Evolutionary conservation across 2,329 filamentous ascomycete genomes (phyloP).

Genomic region (Cytospora paraplurivora): DNA sequence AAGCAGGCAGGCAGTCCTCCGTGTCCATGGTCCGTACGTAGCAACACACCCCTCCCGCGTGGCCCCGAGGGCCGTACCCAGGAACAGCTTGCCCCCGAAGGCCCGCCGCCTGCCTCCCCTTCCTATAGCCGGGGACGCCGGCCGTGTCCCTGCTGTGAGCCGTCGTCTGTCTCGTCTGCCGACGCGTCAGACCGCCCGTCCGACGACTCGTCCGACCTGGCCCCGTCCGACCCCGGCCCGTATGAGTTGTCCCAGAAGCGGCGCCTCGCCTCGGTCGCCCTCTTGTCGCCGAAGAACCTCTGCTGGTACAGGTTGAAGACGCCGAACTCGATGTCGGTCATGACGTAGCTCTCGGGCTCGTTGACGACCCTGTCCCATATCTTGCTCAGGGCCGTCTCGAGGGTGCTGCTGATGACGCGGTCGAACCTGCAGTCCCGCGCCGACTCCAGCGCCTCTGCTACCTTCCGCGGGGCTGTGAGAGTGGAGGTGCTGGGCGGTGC

Average conservation of each 20-base stretch:
- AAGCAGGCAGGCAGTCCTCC: too few relatives aligned
- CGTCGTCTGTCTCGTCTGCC: too few relatives aligned
- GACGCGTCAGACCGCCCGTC: too few relatives aligned
- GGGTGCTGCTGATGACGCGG: conserved; percentile 61
- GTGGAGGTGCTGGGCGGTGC: conserved; percentile 22
- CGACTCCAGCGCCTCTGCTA: conserved; percentile 72
- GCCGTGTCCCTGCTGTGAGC: too few relatives aligned
- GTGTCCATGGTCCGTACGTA: too few relatives aligned
- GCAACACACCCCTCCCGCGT: too few relatives aligned
- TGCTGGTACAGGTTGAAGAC: conserved; percentile 83
- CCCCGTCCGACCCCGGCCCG: conserved; percentile 36
- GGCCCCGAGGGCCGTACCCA: too few relatives aligned
- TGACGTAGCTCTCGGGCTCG: conserved; percentile 69
- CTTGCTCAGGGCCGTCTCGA: conserved; percentile 63
- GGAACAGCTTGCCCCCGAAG: too few relatives aligned
- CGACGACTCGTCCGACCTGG: too few relatives aligned
- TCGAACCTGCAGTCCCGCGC: conserved; percentile 75
- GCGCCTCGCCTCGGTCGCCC: conserved; percentile 51
- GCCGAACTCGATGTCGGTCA: conserved; percentile 77
- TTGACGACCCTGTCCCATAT: conserved; percentile 70
- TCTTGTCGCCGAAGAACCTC: conserved; percentile 58
- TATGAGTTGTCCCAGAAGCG: conserved; percentile 56
- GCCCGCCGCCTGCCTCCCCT: too few relatives aligned
- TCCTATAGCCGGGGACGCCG: too few relatives aligned
- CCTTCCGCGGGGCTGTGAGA: conserved; percentile 33